Evolutionary conservation across 2,329 filamentous ascomycete genomes (phyloP), one percentile per base, ranked within the genome.

Genomic region (Aureobasidium sp.): DNA sequence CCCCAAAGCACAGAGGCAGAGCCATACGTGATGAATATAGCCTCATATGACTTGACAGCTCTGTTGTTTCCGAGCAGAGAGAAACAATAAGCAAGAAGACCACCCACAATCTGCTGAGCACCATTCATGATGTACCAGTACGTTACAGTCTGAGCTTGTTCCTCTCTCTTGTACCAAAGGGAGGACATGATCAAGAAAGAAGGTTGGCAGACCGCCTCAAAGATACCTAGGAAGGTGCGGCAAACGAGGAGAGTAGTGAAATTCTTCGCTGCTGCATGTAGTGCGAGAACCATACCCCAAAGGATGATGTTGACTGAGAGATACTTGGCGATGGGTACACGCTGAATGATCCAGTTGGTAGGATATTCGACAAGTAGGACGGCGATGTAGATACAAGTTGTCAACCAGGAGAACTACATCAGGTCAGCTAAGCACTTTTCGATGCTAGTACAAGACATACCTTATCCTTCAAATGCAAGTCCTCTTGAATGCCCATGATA

Each of bases 311-410:
- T 86, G 67, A 83, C 77, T 44, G 81, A 79, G 2, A 88, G 76
- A 71, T 83, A 86, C 68, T 86, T 87, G 9, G 79, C 81, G 0
- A 82, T 79, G 7, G 85, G 84, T 7, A 86, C 75, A 48, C 78
- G 78, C 63, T 88, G 84, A 16, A 88, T 78, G 25, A 87, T 77
- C 64, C 81, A 81, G 62, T 78, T 88, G 71, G 86, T 87, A 0
- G 88, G 88, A 37, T 89, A 90, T 71, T 90, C 87, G 65, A 89
- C 86, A 50, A 86, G 73, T 10, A 90, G 76, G 25, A 89, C 84
- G 57, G 83, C 85, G 64, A 90, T 85, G 75, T 90, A 90, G 65
- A 90, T 88, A 77, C 85, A 88, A 13, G 86, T 88, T 0, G 85
- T 88, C 57, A 91, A 76, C 87, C 87, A 90, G 30, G 80, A 83